Evolutionary conservation across 495 filamentous ascomycete genomes (phyloP).

Genomic region (Hyaloscypha finlandica): DNA sequence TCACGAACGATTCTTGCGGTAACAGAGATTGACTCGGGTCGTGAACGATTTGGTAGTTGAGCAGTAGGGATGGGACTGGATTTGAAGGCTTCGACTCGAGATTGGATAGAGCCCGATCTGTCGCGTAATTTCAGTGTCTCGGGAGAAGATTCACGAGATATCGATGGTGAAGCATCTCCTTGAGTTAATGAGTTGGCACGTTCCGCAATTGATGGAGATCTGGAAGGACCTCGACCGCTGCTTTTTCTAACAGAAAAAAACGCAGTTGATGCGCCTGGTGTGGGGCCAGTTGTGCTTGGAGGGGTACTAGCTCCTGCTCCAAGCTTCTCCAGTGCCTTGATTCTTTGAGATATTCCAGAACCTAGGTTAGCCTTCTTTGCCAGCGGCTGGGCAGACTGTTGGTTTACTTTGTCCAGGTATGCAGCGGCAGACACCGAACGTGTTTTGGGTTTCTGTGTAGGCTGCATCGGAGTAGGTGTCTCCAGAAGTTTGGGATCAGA

Average conservation of each 20-base stretch:
- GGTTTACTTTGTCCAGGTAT: constrained; percentile 49
- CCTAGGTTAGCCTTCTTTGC: constrained; percentile 82
- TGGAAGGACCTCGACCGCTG: constrained; percentile 42
- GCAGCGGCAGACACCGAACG: constrained; percentile 50
- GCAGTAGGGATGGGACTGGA: constrained; percentile 8
- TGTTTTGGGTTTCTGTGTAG: constrained; percentile 32
- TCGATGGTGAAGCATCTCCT: constrained; percentile 39
- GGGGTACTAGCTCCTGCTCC: constrained; percentile 33
- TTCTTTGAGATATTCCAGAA: constrained; percentile 84
- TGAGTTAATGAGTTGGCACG: constrained; percentile 41
- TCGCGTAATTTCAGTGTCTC: constrained; percentile 33
- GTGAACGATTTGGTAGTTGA: constrained; percentile 33
- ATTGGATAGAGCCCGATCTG: constrained; percentile 31
- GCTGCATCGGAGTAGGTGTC: neutral
- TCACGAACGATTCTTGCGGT: constrained; percentile 77
- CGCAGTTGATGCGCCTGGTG: constrained; percentile 22
- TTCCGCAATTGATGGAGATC: constrained; percentile 49
- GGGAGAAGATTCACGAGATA: constrained; percentile 46
- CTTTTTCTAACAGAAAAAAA: constrained; percentile 57
- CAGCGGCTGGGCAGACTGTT: constrained; percentile 47
- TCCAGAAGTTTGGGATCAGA: constrained; percentile 24
- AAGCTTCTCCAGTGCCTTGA: constrained; percentile 83
- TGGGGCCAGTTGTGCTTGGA: constrained; percentile 34
- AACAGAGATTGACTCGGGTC: constrained; percentile 76
- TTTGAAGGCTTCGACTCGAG: constrained; percentile 21